Evolutionary conservation across 768 basidiomycete genomes (phyloP).

Genomic region (Cystobasidium ongulense): DNA sequence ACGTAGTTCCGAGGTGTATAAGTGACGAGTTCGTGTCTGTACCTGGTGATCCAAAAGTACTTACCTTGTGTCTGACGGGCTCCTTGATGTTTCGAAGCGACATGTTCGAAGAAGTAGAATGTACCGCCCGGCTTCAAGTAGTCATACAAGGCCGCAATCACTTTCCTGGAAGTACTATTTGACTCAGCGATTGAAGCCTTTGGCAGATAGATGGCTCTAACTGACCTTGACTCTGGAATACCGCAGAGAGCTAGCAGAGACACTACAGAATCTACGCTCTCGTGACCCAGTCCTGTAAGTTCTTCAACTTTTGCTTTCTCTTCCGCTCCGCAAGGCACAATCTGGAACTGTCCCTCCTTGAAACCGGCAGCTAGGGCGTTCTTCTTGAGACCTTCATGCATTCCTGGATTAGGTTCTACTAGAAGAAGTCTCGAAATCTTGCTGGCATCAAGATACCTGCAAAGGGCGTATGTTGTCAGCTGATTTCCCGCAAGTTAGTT

Average conservation of each 20-base stretch:
- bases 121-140: constrained; percentile 24
- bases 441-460: constrained; percentile 17
- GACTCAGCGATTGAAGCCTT: no score
- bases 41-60: neutral
- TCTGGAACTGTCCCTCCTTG: constrained; percentile 13
- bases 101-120: constrained; percentile 29
- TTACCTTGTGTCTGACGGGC: constrained; percentile 14
- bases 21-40: no score
- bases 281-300: constrained; percentile 12
- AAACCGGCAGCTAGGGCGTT: constrained; percentile 22
- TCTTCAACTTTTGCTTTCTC: constrained; percentile 9
- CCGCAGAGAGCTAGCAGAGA: constrained; percentile 17
- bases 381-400: constrained; percentile 7
- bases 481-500: no score
- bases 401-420: constrained; percentile 24
- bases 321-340: constrained; percentile 16
- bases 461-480: neutral
- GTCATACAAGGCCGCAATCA: constrained; percentile 26
- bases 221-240: constrained; percentile 20
- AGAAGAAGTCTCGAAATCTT: constrained; percentile 13
- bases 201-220: neutral
- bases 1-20: no score
- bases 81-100: constrained; percentile 1
- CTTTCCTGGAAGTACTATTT: constrained; percentile 8
- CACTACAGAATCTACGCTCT: constrained; percentile 16